Percentiles rank a stretch among this genome's conserved stretches.
Evolutionary conservation across 2,329 filamentous ascomycete species (phyloP).

Genomic region (Colletotrichum orchidophilum): DNA sequence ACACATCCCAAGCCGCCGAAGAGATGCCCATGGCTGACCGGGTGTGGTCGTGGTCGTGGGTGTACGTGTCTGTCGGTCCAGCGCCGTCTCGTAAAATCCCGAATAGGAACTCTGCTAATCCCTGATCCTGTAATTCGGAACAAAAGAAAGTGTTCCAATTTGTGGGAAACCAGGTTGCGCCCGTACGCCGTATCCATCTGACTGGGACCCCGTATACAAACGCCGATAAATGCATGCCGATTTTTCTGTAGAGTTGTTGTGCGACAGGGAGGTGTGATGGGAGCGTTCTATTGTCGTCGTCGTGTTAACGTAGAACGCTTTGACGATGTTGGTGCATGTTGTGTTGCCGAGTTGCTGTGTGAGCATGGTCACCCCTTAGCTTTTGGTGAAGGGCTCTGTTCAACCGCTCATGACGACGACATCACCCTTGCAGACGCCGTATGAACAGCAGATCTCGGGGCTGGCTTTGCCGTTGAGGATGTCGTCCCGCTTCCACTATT

Average conservation of each 20-base stretch:
- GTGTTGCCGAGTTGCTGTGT: neutral
- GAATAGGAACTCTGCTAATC: neutral
- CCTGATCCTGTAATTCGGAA: neutral
- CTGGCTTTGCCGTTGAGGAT: slow-evolving; percentile 59
- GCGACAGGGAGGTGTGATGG: neutral
- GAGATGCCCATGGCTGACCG: neutral
- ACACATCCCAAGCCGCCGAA: neutral
- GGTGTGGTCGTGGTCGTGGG: neutral
- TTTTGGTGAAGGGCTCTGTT: slow-evolving; percentile 19
- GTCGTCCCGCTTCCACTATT: slow-evolving; percentile 47
- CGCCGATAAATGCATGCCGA: neutral
- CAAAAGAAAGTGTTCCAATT: neutral
- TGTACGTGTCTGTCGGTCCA: neutral
- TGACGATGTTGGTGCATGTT: neutral
- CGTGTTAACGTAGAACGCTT: neutral
- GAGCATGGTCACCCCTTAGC: neutral
- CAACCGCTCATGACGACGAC: slow-evolving; percentile 57
- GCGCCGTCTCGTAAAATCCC: neutral
- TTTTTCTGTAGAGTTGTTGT: neutral
- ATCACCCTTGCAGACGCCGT: slow-evolving; percentile 60
- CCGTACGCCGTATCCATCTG: neutral
- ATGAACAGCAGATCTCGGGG: slow-evolving; percentile 63
- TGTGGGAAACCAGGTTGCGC: neutral
- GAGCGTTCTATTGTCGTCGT: neutral
- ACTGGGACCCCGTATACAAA: neutral